Percentiles rank a stretch among this genome's conserved stretches.
These are phyloP conservation scores for Tetrahymena borealis DNA, from an alignment of 73 alveolate genomes.

Conservation along the genomic window DNA sequence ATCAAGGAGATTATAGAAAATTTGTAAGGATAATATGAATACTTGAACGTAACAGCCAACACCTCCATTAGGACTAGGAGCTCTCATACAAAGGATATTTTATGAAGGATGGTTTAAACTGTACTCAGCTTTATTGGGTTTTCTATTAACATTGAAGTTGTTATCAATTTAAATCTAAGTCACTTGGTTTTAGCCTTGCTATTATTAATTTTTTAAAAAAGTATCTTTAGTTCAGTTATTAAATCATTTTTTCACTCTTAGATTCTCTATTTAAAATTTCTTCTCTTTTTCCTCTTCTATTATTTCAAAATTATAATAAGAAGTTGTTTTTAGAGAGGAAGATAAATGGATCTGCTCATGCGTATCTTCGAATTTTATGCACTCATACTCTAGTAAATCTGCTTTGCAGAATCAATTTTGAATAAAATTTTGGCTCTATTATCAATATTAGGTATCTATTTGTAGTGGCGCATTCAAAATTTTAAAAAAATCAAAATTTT, in stretches of 20 bases:
- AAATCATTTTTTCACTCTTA: neutral
- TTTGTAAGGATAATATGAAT: neutral
- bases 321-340: slow-evolving; percentile 31
- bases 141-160: slow-evolving; percentile 66
- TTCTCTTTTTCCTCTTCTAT: slow-evolving; percentile 3
- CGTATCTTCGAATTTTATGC: neutral
- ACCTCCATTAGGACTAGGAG: slow-evolving; percentile 40
- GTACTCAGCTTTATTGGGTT: slow-evolving; percentile 95
- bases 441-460: no score
- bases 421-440: no score
- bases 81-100: slow-evolving; percentile 92
- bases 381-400: neutral
- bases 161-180: slow-evolving; percentile 49
- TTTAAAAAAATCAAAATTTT: no score
- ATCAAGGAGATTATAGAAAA: neutral
- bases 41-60: slow-evolving; percentile 7
- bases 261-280: neutral
- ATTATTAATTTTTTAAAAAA: neutral
- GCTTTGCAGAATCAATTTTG: no score
- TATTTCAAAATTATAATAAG: neutral
- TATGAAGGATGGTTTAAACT: slow-evolving; percentile 91
- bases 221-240: neutral
- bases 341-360: slow-evolving; percentile 2
- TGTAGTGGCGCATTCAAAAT: no score
- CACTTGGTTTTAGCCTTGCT: neutral